Evolutionary conservation across 805 yeast genomes (phyloP).

Genomic region (Wickerhamiella dianesei): DNA sequence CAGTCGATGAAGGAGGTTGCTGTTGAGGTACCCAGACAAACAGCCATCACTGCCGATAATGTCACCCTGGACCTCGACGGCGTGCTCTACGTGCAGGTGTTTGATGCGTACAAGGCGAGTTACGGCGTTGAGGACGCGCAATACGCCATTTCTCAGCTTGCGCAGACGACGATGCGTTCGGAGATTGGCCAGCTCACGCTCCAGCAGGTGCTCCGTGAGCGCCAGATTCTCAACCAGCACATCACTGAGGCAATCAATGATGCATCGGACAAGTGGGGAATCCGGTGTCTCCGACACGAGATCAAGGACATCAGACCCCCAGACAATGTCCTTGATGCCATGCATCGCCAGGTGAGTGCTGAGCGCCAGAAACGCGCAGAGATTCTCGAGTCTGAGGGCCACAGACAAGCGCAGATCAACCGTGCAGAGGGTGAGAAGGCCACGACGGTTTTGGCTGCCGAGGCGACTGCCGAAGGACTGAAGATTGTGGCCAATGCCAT

Average conservation of each 20-base stretch:
- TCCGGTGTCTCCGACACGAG: conserved; percentile 69
- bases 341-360: conserved; percentile 83
- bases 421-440: conserved; percentile 73
- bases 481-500: conserved; percentile 53
- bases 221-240: conserved; percentile 57
- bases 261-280: conserved; percentile 79
- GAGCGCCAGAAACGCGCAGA: conserved; percentile 81
- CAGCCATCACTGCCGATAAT: conserved; percentile 75
- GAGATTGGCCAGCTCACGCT: conserved; percentile 75
- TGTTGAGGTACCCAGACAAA: conserved; percentile 71
- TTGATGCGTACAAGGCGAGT: conserved; percentile 72
- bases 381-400: conserved; percentile 76
- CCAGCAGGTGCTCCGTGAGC: conserved; percentile 64
- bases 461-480: conserved; percentile 68
- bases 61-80: conserved; percentile 80
- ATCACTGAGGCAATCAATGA: conserved; percentile 71
- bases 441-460: conserved; percentile 59
- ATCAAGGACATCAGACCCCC: conserved; percentile 86
- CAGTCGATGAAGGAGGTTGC: conserved; percentile 74
- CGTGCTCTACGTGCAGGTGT: conserved; percentile 60
- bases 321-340: conserved; percentile 67
- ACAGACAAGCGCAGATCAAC: conserved; percentile 63
- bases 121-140: conserved; percentile 83
- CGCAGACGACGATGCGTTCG: conserved; percentile 83
- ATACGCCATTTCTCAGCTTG: conserved; percentile 72